Evolutionary conservation across 2,329 filamentous ascomycete genomes (phyloP).

Genomic region (Blastomyces silverae): DNA sequence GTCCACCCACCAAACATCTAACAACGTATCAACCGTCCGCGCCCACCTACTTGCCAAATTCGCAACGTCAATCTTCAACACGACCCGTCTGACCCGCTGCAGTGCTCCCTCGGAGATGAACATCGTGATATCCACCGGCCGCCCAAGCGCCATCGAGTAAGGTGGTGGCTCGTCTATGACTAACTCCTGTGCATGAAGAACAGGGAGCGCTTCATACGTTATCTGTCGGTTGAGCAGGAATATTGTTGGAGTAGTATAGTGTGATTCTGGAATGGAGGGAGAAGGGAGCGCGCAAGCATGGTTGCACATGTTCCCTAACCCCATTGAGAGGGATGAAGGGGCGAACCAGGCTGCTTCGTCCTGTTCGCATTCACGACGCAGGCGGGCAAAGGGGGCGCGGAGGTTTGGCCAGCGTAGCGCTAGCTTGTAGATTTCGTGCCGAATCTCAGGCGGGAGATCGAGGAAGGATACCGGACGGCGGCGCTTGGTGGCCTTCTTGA

Average conservation of each 20-base stretch:
- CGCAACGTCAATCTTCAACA: constrained; percentile 18
- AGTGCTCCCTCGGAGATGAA: constrained; percentile 21
- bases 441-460: constrained; percentile 11
- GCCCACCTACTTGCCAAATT: constrained; percentile 11
- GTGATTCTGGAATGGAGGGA: background rate
- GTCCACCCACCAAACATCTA: constrained; percentile 20
- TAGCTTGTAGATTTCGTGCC: constrained; percentile 6
- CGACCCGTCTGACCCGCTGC: constrained; percentile 20
- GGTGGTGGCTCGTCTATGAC: constrained; percentile 22
- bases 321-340: background rate
- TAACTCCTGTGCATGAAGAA: constrained; percentile 29
- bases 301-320: background rate
- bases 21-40: constrained; percentile 20
- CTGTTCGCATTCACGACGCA: constrained; percentile 2
- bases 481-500: background rate
- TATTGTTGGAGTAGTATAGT: constrained; percentile 27
- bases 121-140: constrained; percentile 21
- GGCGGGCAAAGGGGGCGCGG: background rate
- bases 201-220: constrained; percentile 26
- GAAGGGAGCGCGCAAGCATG: background rate
- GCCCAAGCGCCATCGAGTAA: constrained; percentile 13
- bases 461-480: constrained; percentile 8
- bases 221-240: constrained; percentile 34
- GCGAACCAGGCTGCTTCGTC: constrained; percentile 1
- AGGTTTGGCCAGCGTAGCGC: constrained; percentile 11